Conservation (phyloP, 1,139 yeast species). For the Geotrichum candidum region DNA sequence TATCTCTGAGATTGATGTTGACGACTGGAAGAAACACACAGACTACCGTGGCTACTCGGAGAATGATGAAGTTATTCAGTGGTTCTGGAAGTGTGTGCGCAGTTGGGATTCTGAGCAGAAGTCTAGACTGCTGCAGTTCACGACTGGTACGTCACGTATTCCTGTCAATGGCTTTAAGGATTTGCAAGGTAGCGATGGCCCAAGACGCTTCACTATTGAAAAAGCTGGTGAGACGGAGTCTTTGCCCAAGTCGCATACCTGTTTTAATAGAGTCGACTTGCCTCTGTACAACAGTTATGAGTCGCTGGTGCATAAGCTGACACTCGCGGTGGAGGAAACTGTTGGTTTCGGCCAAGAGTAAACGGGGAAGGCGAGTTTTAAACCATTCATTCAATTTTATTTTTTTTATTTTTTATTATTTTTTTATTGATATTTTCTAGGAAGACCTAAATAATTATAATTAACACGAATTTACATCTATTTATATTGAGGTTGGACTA, state of each 20-base stretch:
- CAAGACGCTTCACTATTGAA: conserved; percentile 96
- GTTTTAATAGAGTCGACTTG: conserved; percentile 88
- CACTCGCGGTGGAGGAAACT: conserved; percentile 88
- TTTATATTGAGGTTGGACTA: not conserved
- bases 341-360: conserved; percentile 96
- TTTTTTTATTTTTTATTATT: not conserved
- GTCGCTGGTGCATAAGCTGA: conserved; percentile 69
- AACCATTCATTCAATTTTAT: not conserved
- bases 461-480: not conserved
- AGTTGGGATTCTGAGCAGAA: conserved; percentile 97
- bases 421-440: not conserved
- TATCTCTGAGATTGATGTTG: conserved; percentile 93
- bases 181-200: conserved; percentile 97
- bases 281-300: conserved; percentile 78
- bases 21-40: conserved; percentile 98
- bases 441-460: not conserved
- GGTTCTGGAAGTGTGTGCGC: conserved; percentile 95
- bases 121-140: conserved; percentile 89
- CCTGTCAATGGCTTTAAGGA: conserved; percentile 99
- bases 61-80: conserved; percentile 90
- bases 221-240: conserved; percentile 93
- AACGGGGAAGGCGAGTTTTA: not conserved
- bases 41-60: conserved; percentile 98
- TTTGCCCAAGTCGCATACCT: conserved; percentile 93
- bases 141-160: conserved; percentile 97